These are phyloP conservation scores for Hymenoscyphus fraxineus DNA, from an alignment of 2,329 filamentous ascomycete genomes.

Conservation along the genomic window DNA sequence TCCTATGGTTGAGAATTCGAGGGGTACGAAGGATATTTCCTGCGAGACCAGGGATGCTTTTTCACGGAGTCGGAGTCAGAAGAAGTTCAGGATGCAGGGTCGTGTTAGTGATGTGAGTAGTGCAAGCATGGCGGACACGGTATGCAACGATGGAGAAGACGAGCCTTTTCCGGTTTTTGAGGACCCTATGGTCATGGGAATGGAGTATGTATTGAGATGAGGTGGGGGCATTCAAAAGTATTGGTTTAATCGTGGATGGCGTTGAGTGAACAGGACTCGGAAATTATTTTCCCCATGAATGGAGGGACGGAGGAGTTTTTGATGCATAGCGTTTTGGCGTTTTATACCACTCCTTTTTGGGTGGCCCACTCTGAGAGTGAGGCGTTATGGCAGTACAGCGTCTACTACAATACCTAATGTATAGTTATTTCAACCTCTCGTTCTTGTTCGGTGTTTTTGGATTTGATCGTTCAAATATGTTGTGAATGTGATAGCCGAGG, in stretches of 20 bases:
- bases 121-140: background rate
- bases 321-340: constrained; percentile 1
- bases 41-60: background rate
- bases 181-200: background rate
- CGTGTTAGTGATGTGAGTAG: background rate
- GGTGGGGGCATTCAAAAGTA: background rate
- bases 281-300: background rate
- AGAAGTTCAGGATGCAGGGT: too few species aligned
- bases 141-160: background rate
- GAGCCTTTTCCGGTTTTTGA: constrained; percentile 2
- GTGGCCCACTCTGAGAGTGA: too few species aligned
- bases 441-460: too few species aligned
- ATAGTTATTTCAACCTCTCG: too few species aligned
- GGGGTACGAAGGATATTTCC: constrained; percentile 1
- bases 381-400: too few species aligned
- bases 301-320: background rate
- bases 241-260: background rate
- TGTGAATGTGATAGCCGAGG: too few species aligned
- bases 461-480: too few species aligned
- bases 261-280: background rate
- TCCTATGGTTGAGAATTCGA: background rate
- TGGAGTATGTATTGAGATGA: constrained; percentile 2
- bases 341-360: background rate
- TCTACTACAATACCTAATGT: too few species aligned
- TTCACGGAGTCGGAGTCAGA: background rate